Evolutionary conservation across 129 eudicot genomes (phyloP).

Genomic region (Erigeron canadensis): DNA sequence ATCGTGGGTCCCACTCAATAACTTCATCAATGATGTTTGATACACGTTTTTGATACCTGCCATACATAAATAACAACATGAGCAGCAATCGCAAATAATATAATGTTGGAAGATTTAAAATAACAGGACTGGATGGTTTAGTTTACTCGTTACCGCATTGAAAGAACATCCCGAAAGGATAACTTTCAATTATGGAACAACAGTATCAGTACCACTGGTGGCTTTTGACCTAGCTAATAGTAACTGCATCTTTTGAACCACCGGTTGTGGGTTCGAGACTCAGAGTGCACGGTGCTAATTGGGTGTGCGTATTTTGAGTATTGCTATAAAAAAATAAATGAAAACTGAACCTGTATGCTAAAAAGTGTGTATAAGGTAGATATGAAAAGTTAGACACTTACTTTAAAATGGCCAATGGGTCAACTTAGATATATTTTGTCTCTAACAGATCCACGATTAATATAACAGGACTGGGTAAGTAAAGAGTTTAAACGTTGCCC

Average conservation of each 20-base stretch:
- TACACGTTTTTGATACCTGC: constrained; percentile 96
- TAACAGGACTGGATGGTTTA: neutral
- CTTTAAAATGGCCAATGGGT: no score
- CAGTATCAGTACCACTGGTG: neutral
- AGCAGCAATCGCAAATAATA: neutral
- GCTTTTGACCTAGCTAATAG: neutral
- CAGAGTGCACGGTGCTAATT: neutral
- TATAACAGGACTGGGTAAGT: no score
- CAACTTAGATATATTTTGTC: no score
- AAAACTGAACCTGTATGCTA: no score
- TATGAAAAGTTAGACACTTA: no score
- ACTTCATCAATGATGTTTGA: constrained; percentile 97
- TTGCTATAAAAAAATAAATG: neutral
- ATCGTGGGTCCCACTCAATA: constrained; percentile 89
- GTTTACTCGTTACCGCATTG: neutral
- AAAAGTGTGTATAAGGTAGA: no score
- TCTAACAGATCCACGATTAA: no score
- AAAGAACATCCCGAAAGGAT: neutral
- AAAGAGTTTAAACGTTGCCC: no score
- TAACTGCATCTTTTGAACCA: neutral
- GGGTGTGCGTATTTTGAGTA: neutral
- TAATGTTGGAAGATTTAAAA: neutral
- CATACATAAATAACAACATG: neutral
- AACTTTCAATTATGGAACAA: neutral
- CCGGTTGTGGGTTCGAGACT: neutral